Percentiles rank a stretch among this genome's conserved stretches.
Conservation (phyloP, 1,284 basidiomycete species). For the Pyrrhoderma noxium region DNA sequence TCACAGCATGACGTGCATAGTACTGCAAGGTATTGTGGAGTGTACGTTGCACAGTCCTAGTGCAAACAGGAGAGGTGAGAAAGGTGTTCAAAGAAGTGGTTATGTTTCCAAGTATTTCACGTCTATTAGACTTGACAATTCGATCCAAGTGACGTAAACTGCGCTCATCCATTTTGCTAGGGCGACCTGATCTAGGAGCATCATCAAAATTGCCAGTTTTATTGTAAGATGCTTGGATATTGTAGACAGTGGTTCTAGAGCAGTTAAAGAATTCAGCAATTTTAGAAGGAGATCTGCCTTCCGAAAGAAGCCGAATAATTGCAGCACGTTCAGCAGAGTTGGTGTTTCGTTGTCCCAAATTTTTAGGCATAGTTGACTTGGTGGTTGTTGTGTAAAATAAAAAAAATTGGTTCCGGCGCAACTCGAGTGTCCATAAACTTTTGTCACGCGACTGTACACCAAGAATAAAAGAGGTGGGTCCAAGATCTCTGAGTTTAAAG, state of each 20-base stretch:
- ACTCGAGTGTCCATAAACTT: not conserved
- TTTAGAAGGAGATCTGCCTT: not conserved
- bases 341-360: not conserved
- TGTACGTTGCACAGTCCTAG: not conserved
- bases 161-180: not conserved
- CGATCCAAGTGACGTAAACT: not conserved
- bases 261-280: not conserved
- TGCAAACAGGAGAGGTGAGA: not conserved
- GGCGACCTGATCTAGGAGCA: not conserved
- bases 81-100: not conserved
- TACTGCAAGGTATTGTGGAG: not conserved
- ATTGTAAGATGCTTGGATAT: not conserved
- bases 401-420: not conserved
- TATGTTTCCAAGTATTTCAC: not conserved
- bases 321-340: not conserved
- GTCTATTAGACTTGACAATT: not conserved
- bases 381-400: not conserved
- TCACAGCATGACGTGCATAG: not conserved
- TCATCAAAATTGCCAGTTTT: slow-evolving; percentile 1
- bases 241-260: not conserved
- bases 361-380: not conserved
- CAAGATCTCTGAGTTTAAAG: too few relatives aligned
- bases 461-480: too few relatives aligned
- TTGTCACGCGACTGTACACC: too few relatives aligned
- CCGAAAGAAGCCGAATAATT: not conserved